Conservation (phyloP, 495 filamentous ascomycete species). For the Trichoderma parareesei region DNA sequence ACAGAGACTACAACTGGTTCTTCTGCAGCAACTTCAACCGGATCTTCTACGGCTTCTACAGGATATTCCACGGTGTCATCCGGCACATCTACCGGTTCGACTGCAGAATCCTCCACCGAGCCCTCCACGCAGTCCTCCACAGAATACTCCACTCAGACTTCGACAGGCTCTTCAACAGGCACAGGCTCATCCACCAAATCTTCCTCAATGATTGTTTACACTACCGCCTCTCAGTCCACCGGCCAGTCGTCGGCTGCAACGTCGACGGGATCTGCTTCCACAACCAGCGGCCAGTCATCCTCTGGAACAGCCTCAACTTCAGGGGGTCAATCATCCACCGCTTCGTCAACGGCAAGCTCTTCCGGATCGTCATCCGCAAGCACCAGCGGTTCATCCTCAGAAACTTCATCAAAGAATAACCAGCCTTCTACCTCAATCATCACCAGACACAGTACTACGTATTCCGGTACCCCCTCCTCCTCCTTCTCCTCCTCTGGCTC, state of each 20-base stretch:
- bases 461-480: too few relatives aligned
- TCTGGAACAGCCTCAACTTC: neutral
- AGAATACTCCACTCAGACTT: neutral
- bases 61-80: neutral
- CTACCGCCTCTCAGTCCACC: neutral
- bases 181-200: neutral
- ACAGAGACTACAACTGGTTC: too few relatives aligned
- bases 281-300: neutral
- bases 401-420: constrained; percentile 10
- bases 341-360: neutral
- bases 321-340: neutral
- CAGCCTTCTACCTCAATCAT: too few relatives aligned
- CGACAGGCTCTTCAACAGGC: neutral
- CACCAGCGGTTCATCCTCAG: constrained; percentile 14
- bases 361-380: neutral
- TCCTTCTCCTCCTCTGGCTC: neutral
- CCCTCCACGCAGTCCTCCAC: neutral
- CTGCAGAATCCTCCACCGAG: neutral
- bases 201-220: neutral
- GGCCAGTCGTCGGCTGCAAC: neutral
- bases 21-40: neutral
- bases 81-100: neutral
- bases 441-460: too few relatives aligned
- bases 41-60: neutral
- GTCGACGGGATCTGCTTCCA: neutral